phyloP scores from a whole-genome alignment of 306 rosid genomes.

The Urtica urens region DNA sequence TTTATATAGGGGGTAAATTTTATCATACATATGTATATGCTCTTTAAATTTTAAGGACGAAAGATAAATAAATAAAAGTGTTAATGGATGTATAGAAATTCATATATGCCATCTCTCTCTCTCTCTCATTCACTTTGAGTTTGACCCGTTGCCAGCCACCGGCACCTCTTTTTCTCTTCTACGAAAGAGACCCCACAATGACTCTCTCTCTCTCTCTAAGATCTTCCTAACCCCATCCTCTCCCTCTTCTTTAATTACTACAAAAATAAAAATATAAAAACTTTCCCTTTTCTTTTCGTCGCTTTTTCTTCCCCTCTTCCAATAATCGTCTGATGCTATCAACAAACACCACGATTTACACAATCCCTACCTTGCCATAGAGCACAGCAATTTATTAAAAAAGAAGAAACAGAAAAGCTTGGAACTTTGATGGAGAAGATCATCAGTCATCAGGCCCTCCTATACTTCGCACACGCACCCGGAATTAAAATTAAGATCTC shows the following conservation, averaged over 20 bases:
- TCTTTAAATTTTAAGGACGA: no score
- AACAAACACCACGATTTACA: not conserved
- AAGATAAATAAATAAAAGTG: no score
- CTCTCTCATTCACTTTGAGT: slow-evolving; percentile 56
- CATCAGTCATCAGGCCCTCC: no score
- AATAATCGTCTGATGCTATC: slow-evolving; percentile 39
- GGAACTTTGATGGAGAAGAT: not conserved
- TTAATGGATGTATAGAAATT: no score
- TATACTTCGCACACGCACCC: not conserved
- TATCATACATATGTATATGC: no score
- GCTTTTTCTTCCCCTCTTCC: slow-evolving; percentile 7
- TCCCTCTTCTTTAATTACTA: not conserved
- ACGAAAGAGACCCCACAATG: slow-evolving; percentile 52
- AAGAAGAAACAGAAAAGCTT: not conserved
- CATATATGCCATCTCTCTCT: slow-evolving; percentile 20
- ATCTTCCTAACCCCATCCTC: slow-evolving; percentile 16
- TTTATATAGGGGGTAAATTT: no score
- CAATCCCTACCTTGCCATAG: not conserved
- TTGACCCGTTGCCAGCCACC: slow-evolving; percentile 93
- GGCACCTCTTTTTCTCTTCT: slow-evolving; percentile 39
- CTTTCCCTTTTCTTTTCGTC: slow-evolving; percentile 17
- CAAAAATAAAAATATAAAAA: slow-evolving; percentile 18
- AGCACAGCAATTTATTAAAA: slow-evolving; percentile 1
- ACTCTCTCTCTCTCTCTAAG: slow-evolving; percentile 20
- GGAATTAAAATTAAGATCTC: not conserved